Evolutionary conservation across 2,329 filamentous ascomycete species (phyloP).

Genomic region (Talaromyces marneffei): DNA sequence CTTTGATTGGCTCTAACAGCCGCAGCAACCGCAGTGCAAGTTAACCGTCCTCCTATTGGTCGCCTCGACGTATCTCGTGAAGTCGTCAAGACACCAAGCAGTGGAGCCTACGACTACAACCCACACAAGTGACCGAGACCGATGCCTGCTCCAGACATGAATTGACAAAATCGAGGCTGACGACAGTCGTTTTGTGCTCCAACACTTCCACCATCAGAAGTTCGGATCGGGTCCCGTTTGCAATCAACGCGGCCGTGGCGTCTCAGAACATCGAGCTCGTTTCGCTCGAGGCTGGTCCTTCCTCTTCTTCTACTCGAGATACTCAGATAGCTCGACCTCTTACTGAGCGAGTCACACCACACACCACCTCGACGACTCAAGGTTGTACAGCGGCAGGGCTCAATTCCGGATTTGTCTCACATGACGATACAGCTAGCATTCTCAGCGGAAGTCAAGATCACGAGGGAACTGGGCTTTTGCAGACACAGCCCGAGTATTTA

Average conservation of each 20-base stretch:
- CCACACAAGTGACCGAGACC: neutral
- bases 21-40: constrained; percentile 1
- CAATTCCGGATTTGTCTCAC: constrained; percentile 5
- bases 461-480: constrained; percentile 7
- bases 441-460: constrained; percentile 7
- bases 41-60: neutral
- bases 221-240: neutral
- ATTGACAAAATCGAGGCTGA: neutral
- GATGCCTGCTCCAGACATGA: neutral
- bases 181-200: too few species aligned
- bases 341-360: neutral
- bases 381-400: constrained; percentile 3
- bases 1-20: constrained; percentile 1
- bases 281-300: constrained; percentile 18
- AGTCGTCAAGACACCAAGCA: neutral
- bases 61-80: neutral
- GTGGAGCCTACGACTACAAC: neutral
- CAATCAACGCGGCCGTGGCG: constrained; percentile 10
- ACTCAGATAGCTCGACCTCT: neutral
- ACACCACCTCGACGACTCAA: neutral
- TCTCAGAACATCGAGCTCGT: constrained; percentile 31
- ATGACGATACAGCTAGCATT: constrained; percentile 4
- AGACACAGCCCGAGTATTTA: neutral
- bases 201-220: neutral
- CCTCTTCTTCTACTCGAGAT: neutral